Base-by-base conservation (phyloP, 768 basidiomycete species). In the Tylopilus rubrobrunneus region DNA sequence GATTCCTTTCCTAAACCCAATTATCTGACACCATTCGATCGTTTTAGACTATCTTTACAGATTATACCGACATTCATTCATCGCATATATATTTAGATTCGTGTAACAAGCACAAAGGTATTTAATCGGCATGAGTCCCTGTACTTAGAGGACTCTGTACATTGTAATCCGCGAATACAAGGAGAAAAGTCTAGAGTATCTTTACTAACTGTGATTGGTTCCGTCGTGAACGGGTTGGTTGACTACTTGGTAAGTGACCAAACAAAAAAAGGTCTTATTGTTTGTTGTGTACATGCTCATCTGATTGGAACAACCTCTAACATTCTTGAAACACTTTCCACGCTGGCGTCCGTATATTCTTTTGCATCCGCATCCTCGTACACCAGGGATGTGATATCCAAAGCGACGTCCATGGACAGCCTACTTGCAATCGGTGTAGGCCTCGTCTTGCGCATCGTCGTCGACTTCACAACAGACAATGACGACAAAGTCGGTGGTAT, bases 371-470 rank as follows among this genome's bases (percentile, higher is more conserved):
- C 62, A 23, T 65, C 61, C 58, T 58, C 60, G 15, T 64, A 66
- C n/a, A 61, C 62, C 28, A 56, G 68, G 49, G 28, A 68, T 68
- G 67, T 57, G 36, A 57, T 68, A 45, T 61, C 61, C 33, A 49
- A 63, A 19, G 68, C 61, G 42, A 71, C 66, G 23, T 62, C 67
- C 33, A 88, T 89, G 86, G 88, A 90, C 66, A 83, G 79, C 68
- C 59, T 89, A 41, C 73, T 81, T 67, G 82, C 88, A 65, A 86
- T 89, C 61, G 80, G 74, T 52, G 72, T 82, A 46, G 88, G 88
- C 39, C 81, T 90, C 54, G 77, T 72, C 29, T 70, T 89, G 48
- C 87, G 87, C 50, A 69, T 83, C 52, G 73, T 87, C 53, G 71
- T 89, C 56, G 81, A 82, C 68, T 49, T 72, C 27, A 78, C 80